Percentiles rank a stretch among this genome's conserved stretches.
Evolutionary conservation across 495 filamentous ascomycete genomes (phyloP).

Genomic region (Amphirosellinia nigrospora): DNA sequence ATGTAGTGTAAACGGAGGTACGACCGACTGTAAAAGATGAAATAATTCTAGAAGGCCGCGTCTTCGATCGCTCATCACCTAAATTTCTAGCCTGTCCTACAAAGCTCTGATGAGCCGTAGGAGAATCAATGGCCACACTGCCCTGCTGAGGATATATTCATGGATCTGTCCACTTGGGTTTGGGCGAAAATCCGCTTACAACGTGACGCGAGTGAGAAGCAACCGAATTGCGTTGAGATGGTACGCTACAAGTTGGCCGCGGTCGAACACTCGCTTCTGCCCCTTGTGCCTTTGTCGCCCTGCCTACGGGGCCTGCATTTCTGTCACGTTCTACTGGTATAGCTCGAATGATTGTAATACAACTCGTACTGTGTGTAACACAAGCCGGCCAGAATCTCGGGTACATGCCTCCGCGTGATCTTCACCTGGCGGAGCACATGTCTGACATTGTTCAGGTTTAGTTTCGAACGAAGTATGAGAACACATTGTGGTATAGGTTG

Average conservation of each 20-base stretch:
- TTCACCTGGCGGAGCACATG: neutral
- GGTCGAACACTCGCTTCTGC: neutral
- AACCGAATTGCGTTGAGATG: neutral
- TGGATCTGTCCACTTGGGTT: neutral
- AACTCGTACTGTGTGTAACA: conserved; percentile 6
- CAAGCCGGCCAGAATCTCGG: conserved; percentile 23
- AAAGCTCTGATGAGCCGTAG: neutral
- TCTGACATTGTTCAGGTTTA: conserved; percentile 16
- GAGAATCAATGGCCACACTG: neutral
- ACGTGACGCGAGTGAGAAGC: neutral
- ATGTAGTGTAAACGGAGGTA: neutral
- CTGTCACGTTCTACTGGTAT: neutral
- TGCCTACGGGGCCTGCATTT: conserved; percentile 17
- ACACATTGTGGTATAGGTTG: neutral
- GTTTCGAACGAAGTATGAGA: neutral
- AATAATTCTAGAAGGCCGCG: neutral
- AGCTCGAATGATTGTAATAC: neutral
- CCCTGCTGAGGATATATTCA: neutral
- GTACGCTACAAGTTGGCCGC: neutral
- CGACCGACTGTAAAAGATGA: conserved; percentile 3
- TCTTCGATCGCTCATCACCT: neutral
- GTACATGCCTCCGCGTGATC: conserved; percentile 14
- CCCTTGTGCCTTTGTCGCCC: conserved; percentile 2
- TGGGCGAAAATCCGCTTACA: neutral
- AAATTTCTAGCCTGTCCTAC: neutral